Conservation (phyloP, 2,329 filamentous ascomycete genomes). For the Botrytis medusae region DNA sequence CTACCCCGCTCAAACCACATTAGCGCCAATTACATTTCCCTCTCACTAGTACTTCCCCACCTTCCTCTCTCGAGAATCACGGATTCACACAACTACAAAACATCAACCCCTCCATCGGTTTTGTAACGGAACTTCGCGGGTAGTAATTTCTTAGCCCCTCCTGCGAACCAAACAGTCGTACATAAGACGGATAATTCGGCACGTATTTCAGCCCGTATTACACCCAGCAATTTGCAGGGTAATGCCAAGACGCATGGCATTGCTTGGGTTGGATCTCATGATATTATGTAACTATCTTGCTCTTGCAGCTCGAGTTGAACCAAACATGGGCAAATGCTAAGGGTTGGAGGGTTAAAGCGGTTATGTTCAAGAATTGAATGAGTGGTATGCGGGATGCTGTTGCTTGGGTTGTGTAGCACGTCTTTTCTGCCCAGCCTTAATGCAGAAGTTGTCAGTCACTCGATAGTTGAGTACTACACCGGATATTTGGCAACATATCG, state of each 20-base stretch:
- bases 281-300: background rate
- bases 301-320: background rate
- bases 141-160: background rate
- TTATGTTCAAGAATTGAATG: background rate
- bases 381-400: background rate
- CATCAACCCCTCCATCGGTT: background rate
- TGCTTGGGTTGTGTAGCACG: background rate
- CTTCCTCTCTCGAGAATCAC: background rate
- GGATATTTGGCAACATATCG: background rate
- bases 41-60: background rate
- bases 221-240: background rate
- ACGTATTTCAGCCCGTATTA: background rate
- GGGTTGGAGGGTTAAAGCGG: background rate
- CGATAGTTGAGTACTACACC: background rate
- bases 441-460: background rate
- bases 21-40: background rate
- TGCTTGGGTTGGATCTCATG: background rate
- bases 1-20: background rate
- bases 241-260: conserved; percentile 8
- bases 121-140: too few species aligned
- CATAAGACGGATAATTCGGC: conserved; percentile 1
- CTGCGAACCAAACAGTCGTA: background rate
- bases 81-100: background rate
- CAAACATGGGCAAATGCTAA: background rate
- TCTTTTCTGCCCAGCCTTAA: background rate